Evolutionary conservation across 2,329 filamentous ascomycete species (phyloP).

Genomic region (Trichoderma sp.): DNA sequence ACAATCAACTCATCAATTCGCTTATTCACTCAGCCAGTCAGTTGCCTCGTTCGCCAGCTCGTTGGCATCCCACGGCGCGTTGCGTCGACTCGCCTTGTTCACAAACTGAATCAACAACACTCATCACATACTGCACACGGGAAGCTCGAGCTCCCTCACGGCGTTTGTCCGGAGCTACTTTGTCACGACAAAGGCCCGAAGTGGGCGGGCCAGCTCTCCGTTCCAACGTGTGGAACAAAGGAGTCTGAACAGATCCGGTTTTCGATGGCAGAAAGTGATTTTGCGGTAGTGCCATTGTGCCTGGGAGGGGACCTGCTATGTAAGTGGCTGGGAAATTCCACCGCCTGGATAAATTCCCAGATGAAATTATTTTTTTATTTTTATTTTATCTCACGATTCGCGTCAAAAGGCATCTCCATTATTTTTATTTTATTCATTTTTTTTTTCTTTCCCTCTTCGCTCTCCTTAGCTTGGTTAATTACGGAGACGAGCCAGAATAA

Average conservation of each 20-base stretch:
- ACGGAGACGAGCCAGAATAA: background rate
- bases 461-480: background rate
- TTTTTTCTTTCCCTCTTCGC: background rate
- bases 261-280: slow-evolving; percentile 1
- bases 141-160: background rate
- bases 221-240: slow-evolving; percentile 22
- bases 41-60: background rate
- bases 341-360: background rate
- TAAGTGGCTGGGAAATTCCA: background rate
- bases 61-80: background rate
- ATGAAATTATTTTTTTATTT: background rate
- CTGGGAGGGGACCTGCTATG: background rate
- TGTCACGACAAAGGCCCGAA: slow-evolving; percentile 20
- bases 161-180: slow-evolving; percentile 22
- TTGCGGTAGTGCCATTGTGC: slow-evolving; percentile 3
- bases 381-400: background rate
- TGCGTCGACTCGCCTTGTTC: background rate
- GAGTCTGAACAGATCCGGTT: background rate
- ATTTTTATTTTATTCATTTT: background rate
- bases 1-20: background rate
- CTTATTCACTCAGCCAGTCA: background rate
- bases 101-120: background rate
- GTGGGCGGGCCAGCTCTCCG: slow-evolving; percentile 13
- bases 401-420: background rate
- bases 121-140: background rate